Conservation (phyloP, 2,329 filamentous ascomycete genomes). For the Xylariaceae sp. region DNA sequence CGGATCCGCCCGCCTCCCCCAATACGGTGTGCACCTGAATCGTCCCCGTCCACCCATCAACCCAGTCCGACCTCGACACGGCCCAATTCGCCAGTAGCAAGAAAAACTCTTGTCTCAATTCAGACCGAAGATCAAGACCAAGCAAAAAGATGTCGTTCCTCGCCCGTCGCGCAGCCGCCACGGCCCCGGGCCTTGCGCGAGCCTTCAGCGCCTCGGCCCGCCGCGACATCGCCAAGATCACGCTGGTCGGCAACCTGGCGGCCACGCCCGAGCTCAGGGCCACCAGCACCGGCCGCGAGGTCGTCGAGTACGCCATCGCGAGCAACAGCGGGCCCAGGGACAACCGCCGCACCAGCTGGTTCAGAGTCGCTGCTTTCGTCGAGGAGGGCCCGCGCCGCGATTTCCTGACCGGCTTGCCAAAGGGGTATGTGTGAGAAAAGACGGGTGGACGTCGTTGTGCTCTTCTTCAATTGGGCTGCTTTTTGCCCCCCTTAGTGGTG, state of each 20-base stretch:
- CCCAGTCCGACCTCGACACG: too few relatives aligned
- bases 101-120: too few relatives aligned
- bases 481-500: too few relatives aligned
- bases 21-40: too few relatives aligned
- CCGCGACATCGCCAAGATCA: slow-evolving; percentile 74
- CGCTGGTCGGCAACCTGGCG: slow-evolving; percentile 82
- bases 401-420: slow-evolving; percentile 71
- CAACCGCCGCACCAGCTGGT: slow-evolving; percentile 82
- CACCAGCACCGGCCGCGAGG: slow-evolving; percentile 70
- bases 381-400: slow-evolving; percentile 71
- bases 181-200: slow-evolving; percentile 52
- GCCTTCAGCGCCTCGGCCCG: slow-evolving; percentile 75
- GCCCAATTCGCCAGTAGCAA: too few relatives aligned
- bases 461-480: too few relatives aligned
- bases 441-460: too few relatives aligned
- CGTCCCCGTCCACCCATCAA: too few relatives aligned
- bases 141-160: too few relatives aligned
- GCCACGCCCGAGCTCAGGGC: slow-evolving; percentile 72
- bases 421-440: slow-evolving; percentile 81
- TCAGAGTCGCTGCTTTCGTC: slow-evolving; percentile 74
- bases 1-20: too few relatives aligned
- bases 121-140: too few relatives aligned
- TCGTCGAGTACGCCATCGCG: slow-evolving; percentile 78
- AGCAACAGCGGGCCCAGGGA: slow-evolving; percentile 68
- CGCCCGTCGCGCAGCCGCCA: slow-evolving; percentile 29